Conservation (phyloP, 1,284 basidiomycete species). For the Calocybe gambosa region DNA sequence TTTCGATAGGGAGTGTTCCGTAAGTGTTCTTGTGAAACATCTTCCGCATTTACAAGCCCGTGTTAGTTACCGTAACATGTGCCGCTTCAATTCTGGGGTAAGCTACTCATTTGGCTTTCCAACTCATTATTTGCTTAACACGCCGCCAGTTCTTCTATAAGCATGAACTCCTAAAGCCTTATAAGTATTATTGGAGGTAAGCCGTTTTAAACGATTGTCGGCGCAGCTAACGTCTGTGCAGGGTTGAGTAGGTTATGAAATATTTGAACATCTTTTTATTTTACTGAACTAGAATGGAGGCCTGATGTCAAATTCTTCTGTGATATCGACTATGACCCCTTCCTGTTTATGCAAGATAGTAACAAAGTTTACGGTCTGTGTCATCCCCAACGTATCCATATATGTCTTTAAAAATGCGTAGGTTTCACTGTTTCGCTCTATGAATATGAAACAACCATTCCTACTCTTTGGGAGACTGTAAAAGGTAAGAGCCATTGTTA, state of each 20-base stretch:
- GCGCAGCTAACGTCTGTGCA: slow-evolving; percentile 15
- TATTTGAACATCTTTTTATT: not conserved
- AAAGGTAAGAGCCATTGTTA: slow-evolving; percentile 40
- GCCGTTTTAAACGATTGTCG: not conserved
- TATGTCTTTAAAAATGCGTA: slow-evolving; percentile 16
- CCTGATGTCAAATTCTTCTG: slow-evolving; percentile 84
- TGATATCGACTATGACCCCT: slow-evolving; percentile 84
- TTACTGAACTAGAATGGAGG: slow-evolving; percentile 28
- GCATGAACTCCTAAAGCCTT: slow-evolving; percentile 74
- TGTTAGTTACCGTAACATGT: slow-evolving; percentile 80
- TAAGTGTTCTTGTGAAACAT: slow-evolving; percentile 29
- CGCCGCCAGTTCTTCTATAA: slow-evolving; percentile 72
- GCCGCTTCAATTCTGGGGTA: slow-evolving; percentile 91
- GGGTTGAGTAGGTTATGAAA: slow-evolving; percentile 62
- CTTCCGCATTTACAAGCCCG: slow-evolving; percentile 8
- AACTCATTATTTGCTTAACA: not conserved
- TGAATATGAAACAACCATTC: slow-evolving; percentile 83
- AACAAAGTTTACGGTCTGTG: slow-evolving; percentile 75
- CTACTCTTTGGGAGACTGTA: slow-evolving; percentile 77
- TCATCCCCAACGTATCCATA: not conserved
- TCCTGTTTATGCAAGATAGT: slow-evolving; percentile 84
- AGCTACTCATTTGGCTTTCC: slow-evolving; percentile 22
- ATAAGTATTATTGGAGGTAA: slow-evolving; percentile 88
- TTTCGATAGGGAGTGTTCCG: slow-evolving; percentile 54
- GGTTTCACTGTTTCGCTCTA: slow-evolving; percentile 83